Conservation (phyloP, 305 asterid genomes). For the Solanum hybrid region DNA sequence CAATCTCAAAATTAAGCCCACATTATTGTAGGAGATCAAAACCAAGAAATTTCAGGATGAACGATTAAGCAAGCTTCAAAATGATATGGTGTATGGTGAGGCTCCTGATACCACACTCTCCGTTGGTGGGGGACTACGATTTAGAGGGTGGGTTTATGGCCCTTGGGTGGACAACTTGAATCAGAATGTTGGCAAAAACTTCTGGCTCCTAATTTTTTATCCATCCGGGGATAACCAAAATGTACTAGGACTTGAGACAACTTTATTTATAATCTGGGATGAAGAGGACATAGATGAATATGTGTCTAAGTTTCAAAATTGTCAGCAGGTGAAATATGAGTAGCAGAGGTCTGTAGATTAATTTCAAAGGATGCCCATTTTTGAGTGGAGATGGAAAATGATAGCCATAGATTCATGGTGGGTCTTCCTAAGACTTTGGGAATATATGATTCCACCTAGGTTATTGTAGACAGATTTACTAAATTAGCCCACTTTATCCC, state of each 20-base stretch:
- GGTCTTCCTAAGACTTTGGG: neutral
- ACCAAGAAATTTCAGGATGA: neutral
- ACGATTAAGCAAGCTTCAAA: neutral
- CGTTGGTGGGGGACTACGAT: neutral
- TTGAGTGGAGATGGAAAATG: neutral
- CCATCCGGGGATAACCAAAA: neutral
- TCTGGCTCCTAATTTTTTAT: no score
- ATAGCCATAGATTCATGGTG: neutral
- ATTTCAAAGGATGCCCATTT: neutral
- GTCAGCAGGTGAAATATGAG: neutral
- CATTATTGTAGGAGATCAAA: neutral
- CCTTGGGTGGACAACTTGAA: neutral
- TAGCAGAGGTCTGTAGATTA: no score
- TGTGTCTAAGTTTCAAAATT: neutral
- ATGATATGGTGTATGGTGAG: neutral
- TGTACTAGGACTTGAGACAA: neutral
- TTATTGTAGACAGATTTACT: neutral
- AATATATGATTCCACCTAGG: neutral
- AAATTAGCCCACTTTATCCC: neutral
- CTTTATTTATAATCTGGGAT: neutral
- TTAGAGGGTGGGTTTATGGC: neutral
- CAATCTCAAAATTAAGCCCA: neutral
- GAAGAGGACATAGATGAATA: neutral
- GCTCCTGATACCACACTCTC: neutral
- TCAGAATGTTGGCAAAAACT: no score